Conservation (phyloP, 805 yeast genomes). For the Lipomyces lipofer region DNA sequence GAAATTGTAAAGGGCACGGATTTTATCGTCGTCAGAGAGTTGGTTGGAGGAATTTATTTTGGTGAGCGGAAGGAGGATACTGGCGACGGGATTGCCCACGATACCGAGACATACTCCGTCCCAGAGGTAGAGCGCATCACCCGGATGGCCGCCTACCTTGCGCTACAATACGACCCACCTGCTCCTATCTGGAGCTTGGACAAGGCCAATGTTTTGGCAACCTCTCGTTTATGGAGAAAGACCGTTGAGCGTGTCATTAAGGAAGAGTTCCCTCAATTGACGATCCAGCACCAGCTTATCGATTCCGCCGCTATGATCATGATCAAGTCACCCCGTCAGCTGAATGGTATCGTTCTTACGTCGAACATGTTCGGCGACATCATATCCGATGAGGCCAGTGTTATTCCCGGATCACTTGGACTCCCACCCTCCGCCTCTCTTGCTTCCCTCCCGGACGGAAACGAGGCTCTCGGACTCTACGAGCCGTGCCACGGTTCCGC, state of each 20-base stretch:
- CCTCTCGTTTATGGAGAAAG: constrained; percentile 94
- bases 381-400: constrained; percentile 96
- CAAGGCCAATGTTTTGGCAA: constrained; percentile 96
- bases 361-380: constrained; percentile 98
- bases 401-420: constrained; percentile 96
- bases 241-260: constrained; percentile 82
- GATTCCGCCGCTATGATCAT: constrained; percentile 99
- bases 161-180: constrained; percentile 91
- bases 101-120: constrained; percentile 88
- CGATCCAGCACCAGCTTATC: constrained; percentile 88
- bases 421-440: constrained; percentile 93
- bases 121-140: constrained; percentile 93
- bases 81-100: constrained; percentile 84
- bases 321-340: constrained; percentile 83
- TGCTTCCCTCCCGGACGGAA: constrained; percentile 94
- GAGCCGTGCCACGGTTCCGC: constrained; percentile 99
- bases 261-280: constrained; percentile 87
- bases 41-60: constrained; percentile 97
- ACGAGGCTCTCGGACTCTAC: constrained; percentile 90
- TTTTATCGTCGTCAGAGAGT: constrained; percentile 90
- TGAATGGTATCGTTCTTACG: constrained; percentile 91
- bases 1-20: constrained; percentile 88
- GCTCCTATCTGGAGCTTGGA: constrained; percentile 94
- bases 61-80: constrained; percentile 94
- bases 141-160: constrained; percentile 97